Evolutionary conservation across 176 grass and related monocot species (phyloP).

Genomic region (Hordeum vulgare): DNA sequence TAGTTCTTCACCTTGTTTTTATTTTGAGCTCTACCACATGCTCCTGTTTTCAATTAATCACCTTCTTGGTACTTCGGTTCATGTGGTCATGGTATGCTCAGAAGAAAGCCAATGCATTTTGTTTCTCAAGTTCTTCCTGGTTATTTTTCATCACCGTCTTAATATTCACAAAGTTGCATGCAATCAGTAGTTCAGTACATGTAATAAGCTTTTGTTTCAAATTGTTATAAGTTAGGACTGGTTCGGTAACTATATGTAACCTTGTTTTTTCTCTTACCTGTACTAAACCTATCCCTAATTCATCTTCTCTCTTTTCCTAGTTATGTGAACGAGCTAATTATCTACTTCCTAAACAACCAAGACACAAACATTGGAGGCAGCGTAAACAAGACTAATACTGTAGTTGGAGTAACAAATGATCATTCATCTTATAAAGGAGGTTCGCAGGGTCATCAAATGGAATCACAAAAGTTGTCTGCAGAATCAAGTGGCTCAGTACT

Average conservation of each 20-base stretch:
- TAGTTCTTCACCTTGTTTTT: conserved; percentile 7
- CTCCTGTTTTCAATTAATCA: conserved; percentile 1
- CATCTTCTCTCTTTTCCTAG: conserved; percentile 45
- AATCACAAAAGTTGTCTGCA: conserved; percentile 25
- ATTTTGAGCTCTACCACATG: conserved; percentile 21
- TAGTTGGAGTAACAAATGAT: conserved; percentile 14
- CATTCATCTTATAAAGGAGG: conserved; percentile 33
- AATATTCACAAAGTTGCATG: background rate
- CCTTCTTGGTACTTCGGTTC: background rate
- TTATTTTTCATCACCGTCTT: background rate
- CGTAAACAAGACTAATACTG: conserved; percentile 38
- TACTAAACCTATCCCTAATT: conserved; percentile 15
- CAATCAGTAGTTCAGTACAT: background rate
- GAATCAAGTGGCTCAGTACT: conserved; percentile 23
- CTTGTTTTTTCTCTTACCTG: background rate
- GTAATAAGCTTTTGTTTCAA: background rate
- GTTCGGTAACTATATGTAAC: background rate
- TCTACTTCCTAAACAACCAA: conserved; percentile 63
- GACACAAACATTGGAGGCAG: conserved; percentile 33
- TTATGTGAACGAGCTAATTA: conserved; percentile 90
- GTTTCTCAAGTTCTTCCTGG: conserved; percentile 8
- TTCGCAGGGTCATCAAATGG: conserved; percentile 39
- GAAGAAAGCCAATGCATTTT: background rate
- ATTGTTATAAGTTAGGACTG: background rate
- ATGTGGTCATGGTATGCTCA: background rate